These are phyloP conservation scores for Anthoceros angustus DNA, from an alignment of 225 moss, liverwort and hornwort species.

Conservation along the genomic window DNA sequence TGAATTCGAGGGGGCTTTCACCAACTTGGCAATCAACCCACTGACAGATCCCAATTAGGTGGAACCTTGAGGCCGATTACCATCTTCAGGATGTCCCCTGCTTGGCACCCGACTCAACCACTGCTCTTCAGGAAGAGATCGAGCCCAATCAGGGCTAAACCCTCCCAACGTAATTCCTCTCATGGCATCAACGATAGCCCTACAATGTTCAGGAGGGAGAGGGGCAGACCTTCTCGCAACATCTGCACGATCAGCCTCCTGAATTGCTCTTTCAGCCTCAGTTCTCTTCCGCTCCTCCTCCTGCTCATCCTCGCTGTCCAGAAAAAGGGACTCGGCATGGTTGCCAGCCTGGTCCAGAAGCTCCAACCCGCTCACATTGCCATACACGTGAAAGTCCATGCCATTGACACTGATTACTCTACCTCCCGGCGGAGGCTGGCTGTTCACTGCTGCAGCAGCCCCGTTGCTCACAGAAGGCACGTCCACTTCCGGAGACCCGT, in stretches of 20 bases:
- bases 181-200: constrained; percentile 75
- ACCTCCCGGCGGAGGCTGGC: constrained; percentile 30
- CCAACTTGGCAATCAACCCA: too few relatives aligned
- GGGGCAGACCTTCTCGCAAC: constrained; percentile 62
- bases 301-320: constrained; percentile 72
- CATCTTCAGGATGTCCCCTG: constrained; percentile 6
- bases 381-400: constrained; percentile 71
- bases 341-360: constrained; percentile 28
- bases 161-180: constrained; percentile 56
- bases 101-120: constrained; percentile 48
- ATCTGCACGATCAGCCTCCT: constrained; percentile 66
- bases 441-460: constrained; percentile 7
- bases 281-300: constrained; percentile 52
- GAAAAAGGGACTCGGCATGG: constrained; percentile 13
- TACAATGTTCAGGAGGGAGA: constrained; percentile 58
- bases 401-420: constrained; percentile 72
- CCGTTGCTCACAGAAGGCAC: too few relatives aligned
- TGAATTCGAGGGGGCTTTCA: too few relatives aligned
- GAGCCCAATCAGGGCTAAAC: constrained; percentile 85
- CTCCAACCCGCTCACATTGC: constrained; percentile 72
- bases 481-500: not conserved
- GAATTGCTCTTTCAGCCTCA: constrained; percentile 52
- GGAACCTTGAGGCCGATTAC: not conserved
- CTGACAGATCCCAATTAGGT: too few relatives aligned
- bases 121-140: constrained; percentile 66